Evolutionary conservation across 768 basidiomycete genomes (phyloP).

Genomic region (Leccinum broughii): DNA sequence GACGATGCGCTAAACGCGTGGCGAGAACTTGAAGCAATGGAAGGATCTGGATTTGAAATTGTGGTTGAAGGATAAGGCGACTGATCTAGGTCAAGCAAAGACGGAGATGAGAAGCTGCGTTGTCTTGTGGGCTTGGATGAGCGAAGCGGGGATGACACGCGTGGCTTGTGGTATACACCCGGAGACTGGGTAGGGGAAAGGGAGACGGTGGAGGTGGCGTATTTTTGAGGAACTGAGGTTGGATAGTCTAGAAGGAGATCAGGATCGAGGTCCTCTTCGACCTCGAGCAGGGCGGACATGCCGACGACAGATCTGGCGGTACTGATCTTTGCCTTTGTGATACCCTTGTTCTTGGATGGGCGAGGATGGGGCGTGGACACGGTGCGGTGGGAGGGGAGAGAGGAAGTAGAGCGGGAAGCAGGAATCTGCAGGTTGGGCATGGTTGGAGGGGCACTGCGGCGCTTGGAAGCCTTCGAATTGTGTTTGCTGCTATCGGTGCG

Average conservation of each 20-base stretch:
- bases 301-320: conserved; percentile 47
- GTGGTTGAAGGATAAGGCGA: conserved; percentile 2
- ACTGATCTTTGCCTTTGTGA: conserved; percentile 33
- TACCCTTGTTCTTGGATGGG: conserved; percentile 29
- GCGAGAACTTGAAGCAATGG: conserved; percentile 10
- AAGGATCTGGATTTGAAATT: conserved; percentile 1
- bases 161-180: conserved; percentile 19
- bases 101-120: conserved; percentile 35
- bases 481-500: conserved; percentile 19
- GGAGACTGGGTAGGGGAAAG: conserved; percentile 11
- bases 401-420: conserved; percentile 26
- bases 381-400: conserved; percentile 15
- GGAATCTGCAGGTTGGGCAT: conserved; percentile 5
- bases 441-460: conserved; percentile 20
- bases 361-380: conserved; percentile 20
- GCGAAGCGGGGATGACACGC: conserved; percentile 26
- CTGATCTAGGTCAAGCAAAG: conserved; percentile 10
- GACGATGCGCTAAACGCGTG: conserved; percentile 13
- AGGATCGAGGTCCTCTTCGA: conserved; percentile 46
- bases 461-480: conserved; percentile 22
- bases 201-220: conserved; percentile 15
- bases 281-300: conserved; percentile 55
- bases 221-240: conserved; percentile 16
- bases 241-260: conserved; percentile 13
- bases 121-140: conserved; percentile 27